Percentiles rank a stretch among this genome's conserved stretches.
These are phyloP conservation scores for Gynostemma pentaphyllum DNA, from an alignment of 306 rosid genomes.

Conservation along the genomic window DNA sequence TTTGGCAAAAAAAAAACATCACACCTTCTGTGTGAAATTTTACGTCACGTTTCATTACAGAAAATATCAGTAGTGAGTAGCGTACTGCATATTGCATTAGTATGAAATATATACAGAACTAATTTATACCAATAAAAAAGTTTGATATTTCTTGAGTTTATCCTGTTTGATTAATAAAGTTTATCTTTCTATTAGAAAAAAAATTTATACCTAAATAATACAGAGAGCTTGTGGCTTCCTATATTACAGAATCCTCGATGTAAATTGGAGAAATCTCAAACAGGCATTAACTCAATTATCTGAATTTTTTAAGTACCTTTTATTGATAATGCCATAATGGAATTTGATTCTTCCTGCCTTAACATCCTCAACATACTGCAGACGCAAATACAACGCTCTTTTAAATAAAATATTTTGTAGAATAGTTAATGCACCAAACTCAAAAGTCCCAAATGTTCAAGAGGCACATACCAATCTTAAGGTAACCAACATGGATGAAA, in stretches of 20 bases:
- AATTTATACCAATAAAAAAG: too few species aligned
- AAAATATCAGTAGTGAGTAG: too few species aligned
- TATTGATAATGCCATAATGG: slow-evolving; percentile 81
- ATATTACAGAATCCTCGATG: not conserved
- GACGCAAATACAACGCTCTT: slow-evolving; percentile 5
- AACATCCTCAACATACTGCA: slow-evolving; percentile 75
- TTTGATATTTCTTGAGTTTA: too few species aligned
- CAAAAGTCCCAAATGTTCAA: not conserved
- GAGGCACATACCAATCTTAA: slow-evolving; percentile 59
- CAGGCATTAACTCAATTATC: not conserved
- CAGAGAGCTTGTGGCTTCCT: not conserved
- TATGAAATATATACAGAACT: not conserved
- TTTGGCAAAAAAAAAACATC: not conserved
- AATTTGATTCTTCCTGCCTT: slow-evolving; percentile 61
- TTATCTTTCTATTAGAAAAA: too few species aligned
- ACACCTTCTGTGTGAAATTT: too few species aligned
- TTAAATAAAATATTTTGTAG: not conserved
- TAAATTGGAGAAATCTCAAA: not conserved
- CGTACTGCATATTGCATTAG: not conserved
- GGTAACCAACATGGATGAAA: slow-evolving; percentile 91
- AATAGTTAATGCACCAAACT: not conserved
- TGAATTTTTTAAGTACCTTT: slow-evolving; percentile 36
- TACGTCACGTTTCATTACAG: too few species aligned
- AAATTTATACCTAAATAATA: too few species aligned
- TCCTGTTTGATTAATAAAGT: too few species aligned